These are phyloP conservation scores for Penicillium psychrofluorescens DNA, from an alignment of 495 filamentous ascomycete genomes.

Conservation along the genomic window DNA sequence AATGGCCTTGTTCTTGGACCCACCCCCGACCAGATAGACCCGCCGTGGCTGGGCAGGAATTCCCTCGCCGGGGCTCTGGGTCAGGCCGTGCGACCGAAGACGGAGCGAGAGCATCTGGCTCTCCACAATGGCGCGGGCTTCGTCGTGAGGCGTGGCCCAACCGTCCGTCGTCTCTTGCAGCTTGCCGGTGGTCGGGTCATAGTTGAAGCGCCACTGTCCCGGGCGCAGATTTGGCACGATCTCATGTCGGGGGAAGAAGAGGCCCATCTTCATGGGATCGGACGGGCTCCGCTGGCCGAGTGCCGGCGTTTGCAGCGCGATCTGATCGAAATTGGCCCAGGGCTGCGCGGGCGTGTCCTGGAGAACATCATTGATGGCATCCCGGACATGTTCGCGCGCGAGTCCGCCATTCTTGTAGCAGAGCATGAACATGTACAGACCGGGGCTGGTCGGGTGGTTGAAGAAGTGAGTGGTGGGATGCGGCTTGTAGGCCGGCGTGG, in stretches of 20 bases:
- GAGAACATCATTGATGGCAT: conserved; percentile 50
- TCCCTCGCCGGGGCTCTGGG: conserved; percentile 43
- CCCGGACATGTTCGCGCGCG: conserved; percentile 81
- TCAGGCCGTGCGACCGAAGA: conserved; percentile 69
- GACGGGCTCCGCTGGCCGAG: conserved; percentile 48
- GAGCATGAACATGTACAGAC: conserved; percentile 96
- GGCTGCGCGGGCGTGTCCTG: conserved; percentile 33
- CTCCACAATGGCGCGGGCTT: conserved; percentile 87
- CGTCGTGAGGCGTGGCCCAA: conserved; percentile 52
- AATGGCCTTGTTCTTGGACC: conserved; percentile 81
- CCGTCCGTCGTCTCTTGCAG: conserved; percentile 38
- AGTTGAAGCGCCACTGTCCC: conserved; percentile 80
- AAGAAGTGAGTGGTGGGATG: conserved; percentile 85
- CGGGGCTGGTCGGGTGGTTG: conserved; percentile 76
- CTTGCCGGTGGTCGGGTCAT: conserved; percentile 32
- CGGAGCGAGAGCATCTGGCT: conserved; percentile 87
- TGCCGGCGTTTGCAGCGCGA: conserved; percentile 55
- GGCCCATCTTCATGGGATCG: conserved; percentile 68
- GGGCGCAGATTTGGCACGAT: conserved; percentile 84
- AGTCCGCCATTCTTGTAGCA: conserved; percentile 98
- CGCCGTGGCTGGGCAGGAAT: conserved; percentile 80
- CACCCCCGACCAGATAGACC: conserved; percentile 91
- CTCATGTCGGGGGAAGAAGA: conserved; percentile 92
- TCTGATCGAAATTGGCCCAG: conserved; percentile 74
- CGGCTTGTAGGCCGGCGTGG: conserved; percentile 79